A percentile compares a stretch with the other conserved stretches of the same genome.
These are phyloP conservation scores for Yamadazyma triangularis DNA, from an alignment of 1,139 yeast genomes.

Conservation along the genomic window DNA sequence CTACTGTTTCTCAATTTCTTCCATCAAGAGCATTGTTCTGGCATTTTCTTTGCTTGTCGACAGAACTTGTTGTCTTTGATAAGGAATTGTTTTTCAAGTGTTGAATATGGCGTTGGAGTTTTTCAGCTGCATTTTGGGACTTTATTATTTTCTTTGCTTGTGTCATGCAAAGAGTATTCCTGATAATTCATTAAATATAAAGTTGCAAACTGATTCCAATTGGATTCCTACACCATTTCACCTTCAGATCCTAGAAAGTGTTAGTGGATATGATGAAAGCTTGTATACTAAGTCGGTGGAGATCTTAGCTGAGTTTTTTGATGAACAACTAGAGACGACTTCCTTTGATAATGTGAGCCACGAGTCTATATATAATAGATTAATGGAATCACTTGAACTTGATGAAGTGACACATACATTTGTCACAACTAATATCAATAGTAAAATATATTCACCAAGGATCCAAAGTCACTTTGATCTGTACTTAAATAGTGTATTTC, in stretches of 20 bases:
- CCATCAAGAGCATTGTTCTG: too few relatives aligned
- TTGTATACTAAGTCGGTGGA: slow-evolving; percentile 45
- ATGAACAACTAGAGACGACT: slow-evolving; percentile 7
- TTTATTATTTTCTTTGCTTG: too few relatives aligned
- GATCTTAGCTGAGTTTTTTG: slow-evolving; percentile 2
- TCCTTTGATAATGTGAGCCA: slow-evolving; percentile 22
- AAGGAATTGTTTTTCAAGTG: too few relatives aligned
- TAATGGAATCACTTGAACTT: slow-evolving; percentile 25
- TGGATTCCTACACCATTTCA: slow-evolving; percentile 16
- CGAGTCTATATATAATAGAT: slow-evolving; percentile 29
- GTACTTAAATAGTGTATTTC: slow-evolving; percentile 29
- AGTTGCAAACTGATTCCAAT: slow-evolving; percentile 1
- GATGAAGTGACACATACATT: slow-evolving; percentile 20
- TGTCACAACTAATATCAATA: slow-evolving; percentile 47
- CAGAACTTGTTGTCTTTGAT: too few relatives aligned
- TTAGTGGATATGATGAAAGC: slow-evolving; percentile 44
- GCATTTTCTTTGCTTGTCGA: too few relatives aligned
- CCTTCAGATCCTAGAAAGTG: slow-evolving; percentile 51
- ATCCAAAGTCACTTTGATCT: slow-evolving; percentile 59
- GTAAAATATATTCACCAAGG: slow-evolving; percentile 55
- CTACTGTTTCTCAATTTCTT: too few relatives aligned
- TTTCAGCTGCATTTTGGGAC: too few relatives aligned
- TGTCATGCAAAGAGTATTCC: too few relatives aligned
- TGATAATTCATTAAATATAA: background rate
- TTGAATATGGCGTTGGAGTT: too few relatives aligned